A percentile compares a stretch with the other conserved stretches of the same genome.
phyloP scores from a whole-genome alignment of 345 rosid genomes.

The Durio zibethinus region DNA sequence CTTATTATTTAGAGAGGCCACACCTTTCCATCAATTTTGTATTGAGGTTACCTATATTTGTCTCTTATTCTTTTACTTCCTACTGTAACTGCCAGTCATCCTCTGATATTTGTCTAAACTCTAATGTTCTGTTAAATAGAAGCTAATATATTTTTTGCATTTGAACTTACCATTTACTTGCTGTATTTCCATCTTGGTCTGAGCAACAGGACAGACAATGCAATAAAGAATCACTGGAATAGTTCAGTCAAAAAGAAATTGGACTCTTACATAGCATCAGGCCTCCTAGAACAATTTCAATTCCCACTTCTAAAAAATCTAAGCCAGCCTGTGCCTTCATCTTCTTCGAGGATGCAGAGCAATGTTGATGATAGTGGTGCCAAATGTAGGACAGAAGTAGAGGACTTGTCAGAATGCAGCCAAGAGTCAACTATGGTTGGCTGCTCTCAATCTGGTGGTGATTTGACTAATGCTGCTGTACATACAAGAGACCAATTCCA shows the following conservation, averaged over 20 bases:
- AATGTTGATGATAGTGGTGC: conserved; percentile 63
- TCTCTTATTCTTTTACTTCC: background rate
- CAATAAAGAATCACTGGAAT: conserved; percentile 98
- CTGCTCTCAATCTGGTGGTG: conserved; percentile 61
- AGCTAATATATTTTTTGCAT: background rate
- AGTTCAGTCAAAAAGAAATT: conserved; percentile 98
- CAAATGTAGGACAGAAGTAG: conserved; percentile 54
- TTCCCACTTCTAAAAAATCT: conserved; percentile 55
- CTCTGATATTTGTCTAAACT: background rate
- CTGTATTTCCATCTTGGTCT: conserved; percentile 20
- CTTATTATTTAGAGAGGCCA: conserved; percentile 10
- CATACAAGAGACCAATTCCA: conserved; percentile 44
- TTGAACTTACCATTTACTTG: background rate
- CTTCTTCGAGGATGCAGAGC: conserved; percentile 64
- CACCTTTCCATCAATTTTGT: conserved; percentile 2
- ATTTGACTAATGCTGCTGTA: conserved; percentile 37
- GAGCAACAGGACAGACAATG: conserved; percentile 82
- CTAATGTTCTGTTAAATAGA: background rate
- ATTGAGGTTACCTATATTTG: background rate
- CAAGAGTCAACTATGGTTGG: conserved; percentile 60
- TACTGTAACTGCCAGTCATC: background rate
- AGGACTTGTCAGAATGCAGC: conserved; percentile 87
- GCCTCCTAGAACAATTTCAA: conserved; percentile 76
- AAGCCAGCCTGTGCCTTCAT: conserved; percentile 44
- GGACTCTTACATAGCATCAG: conserved; percentile 86